A percentile compares a stretch with the other conserved stretches of the same genome.
Evolutionary conservation across 2,329 filamentous ascomycete genomes (phyloP).

Genomic region (Colletotrichum sp.): DNA sequence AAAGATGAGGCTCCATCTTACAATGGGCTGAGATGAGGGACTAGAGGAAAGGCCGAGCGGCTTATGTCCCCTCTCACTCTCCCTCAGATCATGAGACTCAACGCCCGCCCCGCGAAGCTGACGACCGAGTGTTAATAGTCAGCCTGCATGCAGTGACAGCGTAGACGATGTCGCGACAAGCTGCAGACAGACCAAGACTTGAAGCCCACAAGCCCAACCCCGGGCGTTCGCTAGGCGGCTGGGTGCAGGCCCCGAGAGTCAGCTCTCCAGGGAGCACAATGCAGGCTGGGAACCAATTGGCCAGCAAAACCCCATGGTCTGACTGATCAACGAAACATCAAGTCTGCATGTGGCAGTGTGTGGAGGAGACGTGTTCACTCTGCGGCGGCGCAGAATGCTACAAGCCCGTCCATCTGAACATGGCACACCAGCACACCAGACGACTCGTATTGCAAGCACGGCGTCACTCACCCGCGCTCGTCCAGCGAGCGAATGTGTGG

Average conservation of each 20-base stretch:
- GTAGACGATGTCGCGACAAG: slow-evolving; percentile 15
- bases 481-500: not conserved
- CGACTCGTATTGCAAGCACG: not conserved
- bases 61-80: not conserved
- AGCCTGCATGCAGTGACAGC: slow-evolving; percentile 13
- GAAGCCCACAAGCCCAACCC: not conserved
- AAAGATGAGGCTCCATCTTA: slow-evolving; percentile 2
- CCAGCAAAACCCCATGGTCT: not conserved
- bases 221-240: slow-evolving; percentile 3
- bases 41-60: not conserved
- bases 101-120: slow-evolving; percentile 6
- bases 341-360: not conserved
- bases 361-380: not conserved
- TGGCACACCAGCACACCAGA: not conserved
- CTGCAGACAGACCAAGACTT: not conserved
- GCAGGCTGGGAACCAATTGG: not conserved
- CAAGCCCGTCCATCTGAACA: not conserved
- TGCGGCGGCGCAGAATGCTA: not conserved
- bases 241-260: slow-evolving; percentile 10
- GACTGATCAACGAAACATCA: slow-evolving; percentile 10
- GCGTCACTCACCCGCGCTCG: not conserved
- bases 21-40: not conserved
- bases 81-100: not conserved
- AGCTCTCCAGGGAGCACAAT: not conserved
- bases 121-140: slow-evolving; percentile 7